Evolutionary conservation across 2,329 filamentous ascomycete species (phyloP).

Genomic region (Myriosclerotinia duriaeana): DNA sequence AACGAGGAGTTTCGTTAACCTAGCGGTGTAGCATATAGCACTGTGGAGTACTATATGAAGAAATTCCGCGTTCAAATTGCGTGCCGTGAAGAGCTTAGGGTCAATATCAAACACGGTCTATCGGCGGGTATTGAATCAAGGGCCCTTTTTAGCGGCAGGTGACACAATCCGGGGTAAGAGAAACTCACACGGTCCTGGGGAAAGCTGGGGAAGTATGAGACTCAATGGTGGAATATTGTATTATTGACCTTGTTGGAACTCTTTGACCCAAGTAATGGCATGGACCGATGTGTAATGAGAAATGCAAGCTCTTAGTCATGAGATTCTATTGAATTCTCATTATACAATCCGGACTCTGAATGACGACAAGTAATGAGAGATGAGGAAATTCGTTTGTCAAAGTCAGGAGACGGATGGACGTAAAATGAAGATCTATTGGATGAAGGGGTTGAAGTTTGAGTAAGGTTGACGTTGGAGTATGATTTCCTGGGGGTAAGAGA

Average conservation of each 20-base stretch:
- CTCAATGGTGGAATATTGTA: slow-evolving; percentile 9
- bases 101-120: slow-evolving; percentile 17
- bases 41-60: slow-evolving; percentile 12
- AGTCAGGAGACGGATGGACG: slow-evolving; percentile 15
- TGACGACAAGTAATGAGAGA: slow-evolving; percentile 7
- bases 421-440: slow-evolving; percentile 9
- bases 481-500: slow-evolving; percentile 22
- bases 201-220: slow-evolving; percentile 19
- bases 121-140: slow-evolving; percentile 12
- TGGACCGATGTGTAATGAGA: slow-evolving; percentile 32
- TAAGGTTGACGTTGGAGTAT: slow-evolving; percentile 6
- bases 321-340: slow-evolving; percentile 26
- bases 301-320: slow-evolving; percentile 37
- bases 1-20: not conserved
- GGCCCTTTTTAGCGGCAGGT: slow-evolving; percentile 28
- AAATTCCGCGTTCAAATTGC: slow-evolving; percentile 20
- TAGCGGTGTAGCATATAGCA: slow-evolving; percentile 20
- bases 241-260: slow-evolving; percentile 7
- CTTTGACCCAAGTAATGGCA: slow-evolving; percentile 13
- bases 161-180: slow-evolving; percentile 35
- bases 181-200: slow-evolving; percentile 19
- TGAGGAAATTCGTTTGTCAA: slow-evolving; percentile 28
- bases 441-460: not conserved
- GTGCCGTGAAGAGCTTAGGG: slow-evolving; percentile 21
- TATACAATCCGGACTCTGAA: slow-evolving; percentile 10